A percentile compares a stretch with the other conserved stretches of the same genome.
phyloP scores from a whole-genome alignment of 495 filamentous ascomycete species.

The Physcia stellaris region DNA sequence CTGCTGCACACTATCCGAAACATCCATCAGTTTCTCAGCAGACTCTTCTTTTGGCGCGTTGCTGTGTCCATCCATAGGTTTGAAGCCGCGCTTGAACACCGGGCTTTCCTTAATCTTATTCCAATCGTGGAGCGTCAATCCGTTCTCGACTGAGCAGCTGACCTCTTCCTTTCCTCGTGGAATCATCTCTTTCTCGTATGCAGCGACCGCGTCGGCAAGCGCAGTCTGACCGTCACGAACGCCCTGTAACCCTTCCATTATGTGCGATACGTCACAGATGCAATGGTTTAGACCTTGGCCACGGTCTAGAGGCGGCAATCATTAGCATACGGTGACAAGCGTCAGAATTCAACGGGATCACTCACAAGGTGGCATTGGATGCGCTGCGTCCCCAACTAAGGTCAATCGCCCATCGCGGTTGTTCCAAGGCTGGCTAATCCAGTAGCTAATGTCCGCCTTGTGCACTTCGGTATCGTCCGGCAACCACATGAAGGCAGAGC shows the following conservation, averaged over 20 bases:
- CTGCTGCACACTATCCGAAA: too few relatives aligned
- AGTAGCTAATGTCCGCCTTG: constrained; percentile 22
- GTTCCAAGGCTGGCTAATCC: constrained; percentile 28
- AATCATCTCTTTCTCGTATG: constrained; percentile 37
- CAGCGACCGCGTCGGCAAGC: constrained; percentile 16
- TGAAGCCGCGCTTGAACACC: too few relatives aligned
- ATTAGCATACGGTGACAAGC: background rate
- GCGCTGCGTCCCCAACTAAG: constrained; percentile 37
- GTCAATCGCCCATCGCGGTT: constrained; percentile 28
- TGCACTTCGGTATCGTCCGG: constrained; percentile 30
- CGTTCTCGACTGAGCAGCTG: constrained; percentile 23
- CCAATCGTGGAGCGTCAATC: constrained; percentile 33
- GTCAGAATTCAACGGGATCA: background rate
- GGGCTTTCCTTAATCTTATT: too few relatives aligned
- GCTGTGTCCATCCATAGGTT: too few relatives aligned
- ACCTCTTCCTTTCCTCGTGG: constrained; percentile 33
- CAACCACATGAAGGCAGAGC: constrained; percentile 27
- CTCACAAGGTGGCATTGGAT: constrained; percentile 28
- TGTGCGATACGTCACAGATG: constrained; percentile 27
- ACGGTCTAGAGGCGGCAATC: constrained; percentile 22
- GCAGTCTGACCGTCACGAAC: constrained; percentile 5
- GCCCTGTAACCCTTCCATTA: constrained; percentile 22
- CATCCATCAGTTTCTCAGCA: too few relatives aligned
- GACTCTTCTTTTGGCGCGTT: too few relatives aligned
- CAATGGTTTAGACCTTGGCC: constrained; percentile 40